Conservation (phyloP, 768 basidiomycete species). For the Trichaptum fuscoviolaceum region DNA sequence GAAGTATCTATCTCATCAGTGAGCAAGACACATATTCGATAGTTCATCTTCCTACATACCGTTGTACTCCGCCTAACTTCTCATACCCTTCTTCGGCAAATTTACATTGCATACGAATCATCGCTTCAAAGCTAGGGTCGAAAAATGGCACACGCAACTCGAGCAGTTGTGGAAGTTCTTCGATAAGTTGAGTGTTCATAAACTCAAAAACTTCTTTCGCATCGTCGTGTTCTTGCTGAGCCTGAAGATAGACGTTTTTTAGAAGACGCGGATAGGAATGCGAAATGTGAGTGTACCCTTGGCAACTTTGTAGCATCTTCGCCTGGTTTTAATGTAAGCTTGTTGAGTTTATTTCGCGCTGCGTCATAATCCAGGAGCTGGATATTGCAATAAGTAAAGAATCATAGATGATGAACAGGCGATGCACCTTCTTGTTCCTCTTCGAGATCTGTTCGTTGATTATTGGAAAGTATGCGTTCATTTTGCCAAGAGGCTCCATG, state of each 20-base stretch:
- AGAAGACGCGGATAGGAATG: background rate
- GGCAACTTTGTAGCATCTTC: constrained; percentile 92
- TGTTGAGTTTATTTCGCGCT: constrained; percentile 84
- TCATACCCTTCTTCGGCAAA: constrained; percentile 99
- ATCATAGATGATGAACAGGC: constrained; percentile 3
- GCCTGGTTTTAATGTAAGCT: constrained; percentile 84
- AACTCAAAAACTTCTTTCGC: constrained; percentile 90
- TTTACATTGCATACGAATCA: constrained; percentile 96
- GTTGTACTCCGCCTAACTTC: constrained; percentile 90
- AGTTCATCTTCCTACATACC: constrained; percentile 40
- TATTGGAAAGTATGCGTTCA: constrained; percentile 91
- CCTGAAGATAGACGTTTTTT: constrained; percentile 35
- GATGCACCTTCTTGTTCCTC: constrained; percentile 89
- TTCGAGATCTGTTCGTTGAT: constrained; percentile 93
- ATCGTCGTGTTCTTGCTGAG: constrained; percentile 95
- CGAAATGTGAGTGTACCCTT: constrained; percentile 41
- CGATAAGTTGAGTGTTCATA: constrained; percentile 87
- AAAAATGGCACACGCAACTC: constrained; percentile 97
- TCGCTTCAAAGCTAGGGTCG: constrained; percentile 97
- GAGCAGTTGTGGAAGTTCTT: constrained; percentile 86
- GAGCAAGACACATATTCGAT: constrained; percentile 6
- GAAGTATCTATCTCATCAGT: constrained; percentile 60
- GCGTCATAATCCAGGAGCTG: constrained; percentile 96
- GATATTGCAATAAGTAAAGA: constrained; percentile 6
- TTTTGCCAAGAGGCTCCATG: constrained; percentile 92